Conservation (phyloP, 192 early-diverging fungal genomes). For the Mortierella claussenii region DNA sequence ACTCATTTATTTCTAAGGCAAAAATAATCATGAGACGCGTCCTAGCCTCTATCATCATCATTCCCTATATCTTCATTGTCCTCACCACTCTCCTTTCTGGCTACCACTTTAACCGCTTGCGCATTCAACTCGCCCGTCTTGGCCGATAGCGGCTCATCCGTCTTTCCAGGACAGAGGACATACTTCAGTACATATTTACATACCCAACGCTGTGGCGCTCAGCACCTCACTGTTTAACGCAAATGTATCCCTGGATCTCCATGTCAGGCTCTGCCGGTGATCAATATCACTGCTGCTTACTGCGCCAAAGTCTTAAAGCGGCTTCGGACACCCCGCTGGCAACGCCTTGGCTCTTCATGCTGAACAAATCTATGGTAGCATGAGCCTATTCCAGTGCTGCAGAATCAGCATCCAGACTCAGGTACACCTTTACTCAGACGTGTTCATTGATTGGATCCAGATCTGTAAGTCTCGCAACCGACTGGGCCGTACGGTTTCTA, state of each 20-base stretch:
- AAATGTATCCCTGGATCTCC: conserved; percentile 14
- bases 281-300: conserved; percentile 7
- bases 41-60: background rate
- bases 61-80: background rate
- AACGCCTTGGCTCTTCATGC: background rate
- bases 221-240: conserved; percentile 25
- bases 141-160: background rate
- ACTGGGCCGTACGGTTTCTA: conserved; percentile 24
- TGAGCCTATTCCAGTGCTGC: background rate
- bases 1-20: background rate
- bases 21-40: background rate
- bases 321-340: background rate
- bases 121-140: background rate
- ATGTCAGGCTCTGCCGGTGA: conserved; percentile 19
- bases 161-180: conserved; percentile 22
- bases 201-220: conserved; percentile 17
- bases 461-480: conserved; percentile 15
- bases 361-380: conserved; percentile 13
- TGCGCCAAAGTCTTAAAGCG: conserved; percentile 1
- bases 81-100: background rate
- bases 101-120: background rate
- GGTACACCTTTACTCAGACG: conserved; percentile 15
- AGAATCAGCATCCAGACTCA: conserved; percentile 12
- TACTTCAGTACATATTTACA: conserved; percentile 21
- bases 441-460: conserved; percentile 10